phyloP scores from a whole-genome alignment of 192 early-diverging fungal genomes.

The Backusella psychrophila region DNA sequence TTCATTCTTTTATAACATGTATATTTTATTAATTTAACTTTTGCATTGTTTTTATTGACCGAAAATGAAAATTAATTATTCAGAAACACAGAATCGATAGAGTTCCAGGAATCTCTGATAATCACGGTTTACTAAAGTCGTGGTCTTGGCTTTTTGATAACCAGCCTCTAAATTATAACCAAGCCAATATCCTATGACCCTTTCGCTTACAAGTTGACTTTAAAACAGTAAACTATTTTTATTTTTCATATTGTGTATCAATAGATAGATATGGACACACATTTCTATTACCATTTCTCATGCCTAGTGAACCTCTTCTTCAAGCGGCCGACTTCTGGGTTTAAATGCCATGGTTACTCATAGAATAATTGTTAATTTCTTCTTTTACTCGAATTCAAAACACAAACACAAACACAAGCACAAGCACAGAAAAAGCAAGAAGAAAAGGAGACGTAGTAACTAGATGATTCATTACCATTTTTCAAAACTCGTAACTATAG shows the following conservation, averaged over 20 bases:
- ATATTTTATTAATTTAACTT: not conserved
- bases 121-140: not conserved
- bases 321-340: not conserved
- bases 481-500: not conserved
- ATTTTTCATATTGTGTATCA: not conserved
- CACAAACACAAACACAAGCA: not conserved
- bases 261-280: not conserved
- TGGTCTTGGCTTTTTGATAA: constrained; percentile 1
- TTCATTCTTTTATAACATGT: not conserved
- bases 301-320: not conserved
- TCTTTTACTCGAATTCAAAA: not conserved
- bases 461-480: not conserved
- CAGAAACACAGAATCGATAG: not conserved
- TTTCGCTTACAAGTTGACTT: not conserved
- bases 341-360: not conserved
- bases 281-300: not conserved
- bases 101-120: not conserved
- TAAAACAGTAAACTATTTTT: not conserved
- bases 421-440: not conserved
- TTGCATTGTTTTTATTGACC: not conserved
- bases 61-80: not conserved
- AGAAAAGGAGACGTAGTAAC: not conserved
- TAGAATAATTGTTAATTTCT: not conserved
- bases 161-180: not conserved
- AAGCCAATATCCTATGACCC: not conserved